phyloP scores from a whole-genome alignment of 305 asterid genomes.

The Withania somnifera region DNA sequence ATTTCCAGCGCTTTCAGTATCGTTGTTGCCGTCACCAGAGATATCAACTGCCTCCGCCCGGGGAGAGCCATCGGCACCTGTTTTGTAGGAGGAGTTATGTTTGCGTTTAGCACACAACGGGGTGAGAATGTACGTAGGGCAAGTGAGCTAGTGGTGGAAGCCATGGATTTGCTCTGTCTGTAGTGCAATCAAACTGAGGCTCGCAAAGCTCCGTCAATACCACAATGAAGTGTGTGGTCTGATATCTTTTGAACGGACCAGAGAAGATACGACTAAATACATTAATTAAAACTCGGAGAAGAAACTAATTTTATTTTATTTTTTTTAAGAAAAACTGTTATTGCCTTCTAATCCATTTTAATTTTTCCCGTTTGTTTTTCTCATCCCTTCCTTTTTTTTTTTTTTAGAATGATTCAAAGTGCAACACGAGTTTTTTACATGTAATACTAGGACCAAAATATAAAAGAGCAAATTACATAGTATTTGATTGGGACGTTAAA shows the following conservation, averaged over 20 bases:
- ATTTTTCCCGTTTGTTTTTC: too few relatives aligned
- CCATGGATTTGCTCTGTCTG: conserved; percentile 31
- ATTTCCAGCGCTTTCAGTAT: conserved; percentile 38
- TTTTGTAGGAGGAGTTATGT: conserved; percentile 10
- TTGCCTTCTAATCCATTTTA: too few relatives aligned
- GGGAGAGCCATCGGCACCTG: conserved; percentile 29
- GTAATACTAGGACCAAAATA: too few relatives aligned
- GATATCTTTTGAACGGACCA: background rate
- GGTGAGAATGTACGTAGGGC: conserved; percentile 27
- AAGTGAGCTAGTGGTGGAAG: conserved; percentile 37
- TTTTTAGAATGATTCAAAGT: too few relatives aligned
- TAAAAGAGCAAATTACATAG: too few relatives aligned
- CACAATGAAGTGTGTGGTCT: background rate
- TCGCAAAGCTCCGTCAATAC: background rate
- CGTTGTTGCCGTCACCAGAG: conserved; percentile 51
- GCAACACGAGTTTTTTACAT: too few relatives aligned
- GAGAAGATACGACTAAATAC: background rate
- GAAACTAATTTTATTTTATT: background rate
- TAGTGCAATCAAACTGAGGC: conserved; percentile 9
- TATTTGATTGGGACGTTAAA: too few relatives aligned
- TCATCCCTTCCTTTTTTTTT: too few relatives aligned
- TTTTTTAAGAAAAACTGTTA: too few relatives aligned
- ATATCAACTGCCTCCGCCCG: conserved; percentile 51
- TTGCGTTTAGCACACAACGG: conserved; percentile 11
- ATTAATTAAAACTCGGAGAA: background rate